Conservation (phyloP, 768 basidiomycete species). For the Heimioporus sp. region DNA sequence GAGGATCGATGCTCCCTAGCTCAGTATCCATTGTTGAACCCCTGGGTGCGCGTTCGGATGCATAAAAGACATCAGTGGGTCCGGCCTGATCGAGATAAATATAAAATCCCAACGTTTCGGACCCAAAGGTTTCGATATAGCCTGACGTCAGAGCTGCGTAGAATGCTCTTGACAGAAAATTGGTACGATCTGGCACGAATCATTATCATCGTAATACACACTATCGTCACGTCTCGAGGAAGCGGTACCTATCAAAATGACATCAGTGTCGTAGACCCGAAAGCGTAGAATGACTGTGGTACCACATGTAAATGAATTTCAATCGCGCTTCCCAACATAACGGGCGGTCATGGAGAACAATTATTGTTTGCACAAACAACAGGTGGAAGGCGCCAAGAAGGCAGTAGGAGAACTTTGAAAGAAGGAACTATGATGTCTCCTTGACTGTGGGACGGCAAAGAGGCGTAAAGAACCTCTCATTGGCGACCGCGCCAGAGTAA, state of each 20-base stretch:
- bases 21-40: no score
- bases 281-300: conserved; percentile 10
- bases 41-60: no score
- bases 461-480: conserved; percentile 12
- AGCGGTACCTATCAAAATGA: conserved; percentile 23
- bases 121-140: background rate
- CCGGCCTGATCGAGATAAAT: no score
- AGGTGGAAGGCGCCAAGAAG: conserved; percentile 12
- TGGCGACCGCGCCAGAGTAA: conserved; percentile 4
- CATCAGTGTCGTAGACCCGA: conserved; percentile 18
- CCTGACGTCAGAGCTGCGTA: conserved; percentile 27
- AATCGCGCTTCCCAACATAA: background rate
- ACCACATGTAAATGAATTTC: conserved; percentile 14
- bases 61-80: no score
- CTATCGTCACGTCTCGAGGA: conserved; percentile 9
- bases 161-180: conserved; percentile 15
- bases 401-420: background rate
- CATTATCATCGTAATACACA: background rate
- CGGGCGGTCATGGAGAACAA: background rate
- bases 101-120: no score
- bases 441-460: conserved; percentile 1
- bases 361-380: conserved; percentile 5
- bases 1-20: no score
- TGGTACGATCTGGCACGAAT: conserved; percentile 5
- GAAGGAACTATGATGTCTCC: conserved; percentile 3